Evolutionary conservation across 2,329 filamentous ascomycete species (phyloP).

Genomic region (Pseudogymnoascus sp.): DNA sequence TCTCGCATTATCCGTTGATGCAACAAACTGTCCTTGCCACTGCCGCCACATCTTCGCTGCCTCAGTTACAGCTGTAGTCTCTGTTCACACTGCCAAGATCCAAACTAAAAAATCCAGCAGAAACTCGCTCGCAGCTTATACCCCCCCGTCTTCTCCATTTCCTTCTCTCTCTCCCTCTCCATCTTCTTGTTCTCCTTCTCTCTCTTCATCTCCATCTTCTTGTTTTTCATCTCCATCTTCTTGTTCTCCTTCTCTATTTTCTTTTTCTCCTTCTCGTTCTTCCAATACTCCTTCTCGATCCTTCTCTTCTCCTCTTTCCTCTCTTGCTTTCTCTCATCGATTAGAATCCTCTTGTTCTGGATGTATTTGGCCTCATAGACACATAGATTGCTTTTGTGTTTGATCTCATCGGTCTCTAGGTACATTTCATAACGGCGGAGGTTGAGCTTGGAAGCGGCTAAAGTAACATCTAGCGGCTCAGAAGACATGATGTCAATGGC

Average conservation of each 20-base stretch:
- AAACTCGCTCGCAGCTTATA: slow-evolving; percentile 8
- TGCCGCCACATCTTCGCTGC: not conserved
- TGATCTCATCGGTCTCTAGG: not conserved
- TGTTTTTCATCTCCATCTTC: slow-evolving; percentile 10
- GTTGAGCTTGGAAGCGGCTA: not conserved
- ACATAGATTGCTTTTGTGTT: not conserved
- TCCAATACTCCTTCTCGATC: not conserved
- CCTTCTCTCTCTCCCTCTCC: slow-evolving; percentile 16
- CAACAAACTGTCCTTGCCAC: not conserved
- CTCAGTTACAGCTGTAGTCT: not conserved
- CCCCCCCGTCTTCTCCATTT: slow-evolving; percentile 17
- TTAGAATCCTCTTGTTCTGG: slow-evolving; percentile 11
- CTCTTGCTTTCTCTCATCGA: slow-evolving; percentile 12
- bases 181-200: slow-evolving; percentile 11
- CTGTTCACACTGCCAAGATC: not conserved
- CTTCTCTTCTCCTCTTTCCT: not conserved
- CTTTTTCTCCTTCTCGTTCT: not conserved
- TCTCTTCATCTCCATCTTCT: slow-evolving; percentile 1
- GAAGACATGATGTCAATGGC: not conserved
- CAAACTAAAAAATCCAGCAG: not conserved
- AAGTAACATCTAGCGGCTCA: not conserved
- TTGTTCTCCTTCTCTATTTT: slow-evolving; percentile 9
- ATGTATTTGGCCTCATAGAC: not conserved
- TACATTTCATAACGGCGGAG: not conserved
- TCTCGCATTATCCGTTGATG: not conserved